phyloP scores from a whole-genome alignment of 352 stramenopile species.

The Pythium monospermum region DNA sequence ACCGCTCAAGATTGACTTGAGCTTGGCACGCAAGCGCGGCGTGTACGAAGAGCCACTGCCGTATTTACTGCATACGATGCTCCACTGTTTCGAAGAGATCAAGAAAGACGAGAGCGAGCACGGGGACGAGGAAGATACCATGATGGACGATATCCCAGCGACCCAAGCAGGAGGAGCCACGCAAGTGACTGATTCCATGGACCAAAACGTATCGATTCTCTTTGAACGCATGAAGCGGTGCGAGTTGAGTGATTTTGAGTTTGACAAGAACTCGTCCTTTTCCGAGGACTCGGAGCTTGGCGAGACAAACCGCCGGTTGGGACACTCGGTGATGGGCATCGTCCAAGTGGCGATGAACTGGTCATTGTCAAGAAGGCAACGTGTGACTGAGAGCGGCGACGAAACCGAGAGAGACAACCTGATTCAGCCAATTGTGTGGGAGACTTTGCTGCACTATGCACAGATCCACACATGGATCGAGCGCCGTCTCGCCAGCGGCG shows the following conservation, averaged over 20 bases:
- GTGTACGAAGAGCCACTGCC: conserved; percentile 41
- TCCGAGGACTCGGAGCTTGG: conserved; percentile 20
- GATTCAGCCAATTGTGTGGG: too few species aligned
- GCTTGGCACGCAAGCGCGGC: conserved; percentile 23
- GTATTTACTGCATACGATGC: conserved; percentile 33
- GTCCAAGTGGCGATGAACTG: conserved; percentile 42
- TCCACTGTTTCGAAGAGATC: conserved; percentile 27
- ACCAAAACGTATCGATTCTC: conserved; percentile 25
- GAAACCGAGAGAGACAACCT: not conserved
- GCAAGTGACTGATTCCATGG: conserved; percentile 18
- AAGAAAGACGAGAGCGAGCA: conserved; percentile 11
- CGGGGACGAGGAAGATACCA: conserved; percentile 25
- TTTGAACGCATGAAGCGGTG: conserved; percentile 47
- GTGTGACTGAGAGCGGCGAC: too few species aligned
- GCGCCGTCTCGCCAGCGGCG: not conserved
- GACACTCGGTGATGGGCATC: conserved; percentile 23
- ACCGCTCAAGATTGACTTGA: conserved; percentile 42
- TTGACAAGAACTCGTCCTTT: conserved; percentile 43
- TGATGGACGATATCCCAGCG: conserved; percentile 33
- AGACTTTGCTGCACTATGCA: conserved; percentile 22
- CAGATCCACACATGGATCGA: conserved; percentile 36
- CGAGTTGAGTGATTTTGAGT: conserved; percentile 40
- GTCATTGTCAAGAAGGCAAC: too few species aligned
- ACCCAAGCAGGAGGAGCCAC: conserved; percentile 29
- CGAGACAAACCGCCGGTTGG: conserved; percentile 30